Percentiles rank a stretch among this genome's conserved stretches.
phyloP scores from a whole-genome alignment of 2,329 filamentous ascomycete species.

The Rutstroemia sp. region DNA sequence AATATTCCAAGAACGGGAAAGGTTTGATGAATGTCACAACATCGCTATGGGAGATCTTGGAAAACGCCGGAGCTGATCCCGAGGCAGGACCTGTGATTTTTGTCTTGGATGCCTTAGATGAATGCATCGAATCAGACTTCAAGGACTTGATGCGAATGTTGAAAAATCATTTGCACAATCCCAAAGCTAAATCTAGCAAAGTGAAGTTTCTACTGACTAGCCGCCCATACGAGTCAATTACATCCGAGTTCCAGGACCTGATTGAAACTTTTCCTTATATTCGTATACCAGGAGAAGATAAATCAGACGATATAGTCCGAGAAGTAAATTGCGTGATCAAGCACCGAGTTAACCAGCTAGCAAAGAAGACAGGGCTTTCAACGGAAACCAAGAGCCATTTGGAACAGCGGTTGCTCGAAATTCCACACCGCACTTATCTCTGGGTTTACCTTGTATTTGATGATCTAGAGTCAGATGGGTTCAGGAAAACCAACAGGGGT shows the following conservation, averaged over 20 bases:
- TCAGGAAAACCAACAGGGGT: not conserved
- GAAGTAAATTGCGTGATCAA: slow-evolving; percentile 10
- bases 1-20: not conserved
- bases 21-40: not conserved
- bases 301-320: slow-evolving; percentile 1
- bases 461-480: not conserved
- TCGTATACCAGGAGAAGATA: not conserved
- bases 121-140: not conserved
- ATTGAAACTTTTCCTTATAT: not conserved
- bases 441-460: slow-evolving; percentile 8
- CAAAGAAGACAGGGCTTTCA: not conserved
- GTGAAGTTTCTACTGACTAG: slow-evolving; percentile 4
- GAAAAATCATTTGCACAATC: not conserved
- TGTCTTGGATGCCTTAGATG: slow-evolving; percentile 4
- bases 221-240: slow-evolving; percentile 1
- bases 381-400: not conserved
- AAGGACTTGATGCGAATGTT: not conserved
- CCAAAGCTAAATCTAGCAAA: not conserved
- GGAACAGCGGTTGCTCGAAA: not conserved
- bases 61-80: not conserved
- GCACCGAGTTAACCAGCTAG: not conserved
- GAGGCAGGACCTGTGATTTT: not conserved
- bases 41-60: not conserved
- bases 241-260: not conserved
- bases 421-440: slow-evolving; percentile 3